Evolutionary conservation across 495 filamentous ascomycete genomes (phyloP).

Genomic region (Daldinia vernicosa): DNA sequence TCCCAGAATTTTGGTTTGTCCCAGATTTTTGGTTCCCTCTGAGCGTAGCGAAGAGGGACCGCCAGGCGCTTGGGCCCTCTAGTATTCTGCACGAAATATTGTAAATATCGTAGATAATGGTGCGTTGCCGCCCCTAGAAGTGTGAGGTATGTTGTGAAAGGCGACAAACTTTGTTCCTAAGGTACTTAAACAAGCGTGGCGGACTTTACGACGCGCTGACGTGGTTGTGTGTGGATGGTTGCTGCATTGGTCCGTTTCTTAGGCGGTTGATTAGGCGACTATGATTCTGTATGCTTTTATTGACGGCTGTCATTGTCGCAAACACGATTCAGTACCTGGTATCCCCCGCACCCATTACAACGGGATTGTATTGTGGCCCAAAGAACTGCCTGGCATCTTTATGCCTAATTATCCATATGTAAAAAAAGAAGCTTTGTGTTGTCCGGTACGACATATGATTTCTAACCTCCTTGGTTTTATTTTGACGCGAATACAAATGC

Average conservation of each 20-base stretch:
- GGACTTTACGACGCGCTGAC: constrained; percentile 14
- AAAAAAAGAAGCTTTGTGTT: constrained; percentile 16
- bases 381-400: constrained; percentile 19
- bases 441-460: background rate
- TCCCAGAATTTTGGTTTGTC: no score
- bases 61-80: no score
- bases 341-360: constrained; percentile 5
- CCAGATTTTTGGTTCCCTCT: no score
- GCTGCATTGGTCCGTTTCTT: background rate
- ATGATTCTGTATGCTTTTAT: constrained; percentile 17
- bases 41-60: no score
- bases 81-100: background rate
- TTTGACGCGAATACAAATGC: constrained; percentile 33
- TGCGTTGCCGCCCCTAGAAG: background rate
- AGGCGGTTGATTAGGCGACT: constrained; percentile 18
- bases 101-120: background rate
- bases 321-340: constrained; percentile 18
- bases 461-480: background rate
- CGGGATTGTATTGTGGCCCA: constrained; percentile 31
- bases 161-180: background rate
- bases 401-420: constrained; percentile 20
- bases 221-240: constrained; percentile 33
- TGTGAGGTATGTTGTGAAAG: background rate
- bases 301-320: constrained; percentile 12
- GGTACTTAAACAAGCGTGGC: constrained; percentile 19